phyloP scores from a whole-genome alignment of 2,329 filamentous ascomycete species.

The Colletotrichum sp. region DNA sequence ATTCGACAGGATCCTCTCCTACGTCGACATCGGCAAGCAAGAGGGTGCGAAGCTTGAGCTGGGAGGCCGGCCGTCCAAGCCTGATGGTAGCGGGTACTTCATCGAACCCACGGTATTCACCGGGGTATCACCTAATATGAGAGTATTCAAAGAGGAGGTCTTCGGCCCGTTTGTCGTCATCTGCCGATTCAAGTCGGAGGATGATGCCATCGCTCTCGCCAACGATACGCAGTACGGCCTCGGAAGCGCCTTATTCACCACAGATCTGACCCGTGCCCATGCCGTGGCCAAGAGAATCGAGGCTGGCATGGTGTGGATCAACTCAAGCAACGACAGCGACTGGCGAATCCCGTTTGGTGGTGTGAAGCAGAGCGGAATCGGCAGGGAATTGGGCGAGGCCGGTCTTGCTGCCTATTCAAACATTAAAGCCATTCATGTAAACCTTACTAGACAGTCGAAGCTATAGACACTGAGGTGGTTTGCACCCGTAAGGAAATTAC shows the following conservation, averaged over 20 bases:
- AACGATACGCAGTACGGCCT: conserved; percentile 59
- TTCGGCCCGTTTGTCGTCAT: conserved; percentile 40
- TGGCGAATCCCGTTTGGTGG: conserved; percentile 37
- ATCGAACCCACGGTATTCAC: conserved; percentile 36
- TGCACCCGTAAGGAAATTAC: neutral
- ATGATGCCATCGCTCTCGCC: conserved; percentile 34
- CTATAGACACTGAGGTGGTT: neutral
- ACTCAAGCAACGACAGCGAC: conserved; percentile 34
- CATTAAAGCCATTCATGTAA: conserved; percentile 50
- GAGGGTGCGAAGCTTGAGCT: conserved; percentile 48
- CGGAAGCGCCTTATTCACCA: conserved; percentile 61
- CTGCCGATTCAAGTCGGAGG: conserved; percentile 26
- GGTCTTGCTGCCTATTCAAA: conserved; percentile 48
- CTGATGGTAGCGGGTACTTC: conserved; percentile 47
- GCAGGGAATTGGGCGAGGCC: conserved; percentile 49
- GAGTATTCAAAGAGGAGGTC: conserved; percentile 37
- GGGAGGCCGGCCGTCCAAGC: conserved; percentile 51
- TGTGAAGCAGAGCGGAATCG: conserved; percentile 59
- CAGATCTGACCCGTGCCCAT: conserved; percentile 50
- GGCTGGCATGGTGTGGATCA: conserved; percentile 54
- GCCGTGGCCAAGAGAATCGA: conserved; percentile 57
- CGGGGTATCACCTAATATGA: conserved; percentile 34
- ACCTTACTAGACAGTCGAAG: conserved; percentile 28
- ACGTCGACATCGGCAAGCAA: conserved; percentile 66
- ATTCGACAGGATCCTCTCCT: conserved; percentile 69